These are phyloP conservation scores for Brassica napus DNA, from an alignment of 345 rosid species.

Conservation along the genomic window DNA sequence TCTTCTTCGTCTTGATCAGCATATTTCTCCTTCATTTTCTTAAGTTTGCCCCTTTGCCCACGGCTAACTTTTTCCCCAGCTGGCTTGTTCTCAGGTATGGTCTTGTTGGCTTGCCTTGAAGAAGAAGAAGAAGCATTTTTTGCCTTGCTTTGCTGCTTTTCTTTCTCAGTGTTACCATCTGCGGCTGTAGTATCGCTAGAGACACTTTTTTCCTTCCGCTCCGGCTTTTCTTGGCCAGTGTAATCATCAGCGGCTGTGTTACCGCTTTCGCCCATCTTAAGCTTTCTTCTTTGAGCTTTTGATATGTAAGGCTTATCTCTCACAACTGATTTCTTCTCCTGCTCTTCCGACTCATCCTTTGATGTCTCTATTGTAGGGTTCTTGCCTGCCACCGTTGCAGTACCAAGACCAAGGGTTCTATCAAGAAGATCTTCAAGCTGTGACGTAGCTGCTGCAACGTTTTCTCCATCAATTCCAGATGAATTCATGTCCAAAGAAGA, in stretches of 20 bases:
- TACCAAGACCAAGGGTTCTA: slow-evolving; percentile 90
- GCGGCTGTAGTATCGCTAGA: slow-evolving; percentile 23
- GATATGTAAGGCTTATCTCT: slow-evolving; percentile 76
- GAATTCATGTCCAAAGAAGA: slow-evolving; percentile 31
- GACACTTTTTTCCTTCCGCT: slow-evolving; percentile 35
- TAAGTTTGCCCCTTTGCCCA: slow-evolving; percentile 85
- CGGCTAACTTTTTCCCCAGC: slow-evolving; percentile 72
- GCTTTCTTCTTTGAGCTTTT: slow-evolving; percentile 91
- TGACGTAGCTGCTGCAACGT: slow-evolving; percentile 52
- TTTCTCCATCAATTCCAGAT: slow-evolving; percentile 45
- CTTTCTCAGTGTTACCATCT: slow-evolving; percentile 38
- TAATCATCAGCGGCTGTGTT: slow-evolving; percentile 30
- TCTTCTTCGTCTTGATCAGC: slow-evolving; percentile 98
- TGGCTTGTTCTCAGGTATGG: slow-evolving; percentile 48
- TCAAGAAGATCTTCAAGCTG: slow-evolving; percentile 93
- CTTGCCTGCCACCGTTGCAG: slow-evolving; percentile 50
- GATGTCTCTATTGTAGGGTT: slow-evolving; percentile 46
- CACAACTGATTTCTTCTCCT: slow-evolving; percentile 43
- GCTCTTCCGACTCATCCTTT: slow-evolving; percentile 46
- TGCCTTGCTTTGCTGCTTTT: slow-evolving; percentile 45
- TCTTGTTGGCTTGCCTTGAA: slow-evolving; percentile 46
- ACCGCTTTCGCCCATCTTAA: slow-evolving; percentile 68
- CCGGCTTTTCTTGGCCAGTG: slow-evolving; percentile 46
- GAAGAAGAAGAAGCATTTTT: slow-evolving; percentile 39
- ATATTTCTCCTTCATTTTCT: slow-evolving; percentile 98